Base-by-base conservation (phyloP, 2,329 filamentous ascomycete species). In the Emergomyces pasteurianus region DNA sequence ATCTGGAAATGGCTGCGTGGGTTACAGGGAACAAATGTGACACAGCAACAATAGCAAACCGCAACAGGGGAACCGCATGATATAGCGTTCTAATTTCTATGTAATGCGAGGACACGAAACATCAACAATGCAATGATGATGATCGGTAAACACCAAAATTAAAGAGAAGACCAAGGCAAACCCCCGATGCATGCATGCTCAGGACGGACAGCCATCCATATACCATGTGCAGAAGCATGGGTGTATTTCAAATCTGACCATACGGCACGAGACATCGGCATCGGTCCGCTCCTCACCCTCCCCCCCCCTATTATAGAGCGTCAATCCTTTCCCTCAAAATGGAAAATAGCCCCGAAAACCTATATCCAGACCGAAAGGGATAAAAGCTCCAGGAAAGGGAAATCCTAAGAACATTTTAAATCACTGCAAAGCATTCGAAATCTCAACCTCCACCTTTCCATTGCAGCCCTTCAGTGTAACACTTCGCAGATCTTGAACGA, bases 401-500 rank as follows among this genome's bases (percentile, higher is more conserved):
- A 38, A n/a, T n/a, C n/a, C n/a, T n/a, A 55, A 14, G 3, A 18
- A 58, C 7, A 21, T 8, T 58, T 38, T 42, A 42, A 26, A 58
- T 52, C 71, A 73, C 68, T 74, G 71, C 59, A 74, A 71, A 6
- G 83, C 83, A 73, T 90, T 80, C 62, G 74, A 77, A 66, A 95
- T 83, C 76, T 90, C 84, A 65, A 95, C 74, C 65, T 81, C 83
- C 60, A 88, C 81, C 65, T 75, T 76, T n/a, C 83, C 85, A 58
- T 78, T 81, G 63, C 80, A 77, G 65, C 75, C 76, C 58, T 81
- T 78, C 67, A 95, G 77, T 67, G 75, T 83, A 64, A 95, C 83
- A 65, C 88, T 91, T 61, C 81, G 79, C 76, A 96, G 79, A 75
- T 96, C 90, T 73, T 80, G 79, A 61, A 96, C 86, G 58, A 96